phyloP scores from a whole-genome alignment of 768 basidiomycete species.

The Lepiota brunneoincarnata region DNA sequence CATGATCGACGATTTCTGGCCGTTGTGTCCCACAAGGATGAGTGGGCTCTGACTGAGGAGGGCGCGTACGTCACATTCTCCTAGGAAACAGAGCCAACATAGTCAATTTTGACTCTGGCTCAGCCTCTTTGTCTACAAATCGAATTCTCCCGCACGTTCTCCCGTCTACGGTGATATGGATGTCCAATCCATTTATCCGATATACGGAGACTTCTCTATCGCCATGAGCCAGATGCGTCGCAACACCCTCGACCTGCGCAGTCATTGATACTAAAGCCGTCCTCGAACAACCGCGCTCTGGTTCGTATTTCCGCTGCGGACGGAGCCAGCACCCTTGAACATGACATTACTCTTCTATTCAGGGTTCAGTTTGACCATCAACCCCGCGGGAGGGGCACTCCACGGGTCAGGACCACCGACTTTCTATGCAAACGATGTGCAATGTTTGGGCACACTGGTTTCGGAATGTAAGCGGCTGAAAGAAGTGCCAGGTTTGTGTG shows the following conservation, averaged over 20 bases:
- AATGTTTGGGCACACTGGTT: slow-evolving; percentile 43
- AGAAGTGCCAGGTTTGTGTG: slow-evolving; percentile 41
- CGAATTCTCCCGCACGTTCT: slow-evolving; percentile 24
- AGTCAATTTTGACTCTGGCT: slow-evolving; percentile 9
- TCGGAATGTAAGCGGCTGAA: slow-evolving; percentile 58
- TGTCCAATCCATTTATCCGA: slow-evolving; percentile 52
- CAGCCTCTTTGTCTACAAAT: slow-evolving; percentile 51
- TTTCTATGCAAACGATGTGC: slow-evolving; percentile 46
- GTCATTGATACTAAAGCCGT: slow-evolving; percentile 20
- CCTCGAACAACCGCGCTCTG: slow-evolving; percentile 35
- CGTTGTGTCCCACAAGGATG: slow-evolving; percentile 46
- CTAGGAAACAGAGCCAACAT: slow-evolving; percentile 12
- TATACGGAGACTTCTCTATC: slow-evolving; percentile 52
- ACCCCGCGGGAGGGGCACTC: slow-evolving; percentile 35
- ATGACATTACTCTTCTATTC: neutral
- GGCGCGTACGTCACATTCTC: slow-evolving; percentile 38
- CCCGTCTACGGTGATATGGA: slow-evolving; percentile 30
- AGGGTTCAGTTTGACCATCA: slow-evolving; percentile 59
- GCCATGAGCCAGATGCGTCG: slow-evolving; percentile 53
- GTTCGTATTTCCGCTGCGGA: slow-evolving; percentile 24
- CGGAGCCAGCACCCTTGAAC: slow-evolving; percentile 2
- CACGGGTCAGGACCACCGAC: slow-evolving; percentile 30
- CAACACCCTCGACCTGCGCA: slow-evolving; percentile 32
- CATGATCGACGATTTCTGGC: slow-evolving; percentile 40
- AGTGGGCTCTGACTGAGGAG: slow-evolving; percentile 43